Base-by-base conservation (phyloP, 305 asterid species). In the Striga hermonthica region DNA sequence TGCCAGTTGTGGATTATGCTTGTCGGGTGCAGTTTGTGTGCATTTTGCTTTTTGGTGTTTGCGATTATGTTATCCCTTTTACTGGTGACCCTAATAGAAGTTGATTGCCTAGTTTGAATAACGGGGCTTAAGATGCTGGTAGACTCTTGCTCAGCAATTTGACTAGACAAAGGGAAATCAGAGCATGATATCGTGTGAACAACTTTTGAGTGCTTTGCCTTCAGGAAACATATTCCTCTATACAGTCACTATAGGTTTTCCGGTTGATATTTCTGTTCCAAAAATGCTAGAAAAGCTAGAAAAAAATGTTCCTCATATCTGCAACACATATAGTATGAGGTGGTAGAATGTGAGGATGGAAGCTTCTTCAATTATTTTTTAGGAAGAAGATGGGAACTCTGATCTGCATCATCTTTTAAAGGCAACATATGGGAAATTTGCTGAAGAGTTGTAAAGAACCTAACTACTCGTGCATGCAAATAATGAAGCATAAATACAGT, bases 291-390 rank as follows among this genome's bases (percentile, higher is more conserved):
- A 22, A 22, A 22, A 22, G 31, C 31, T 43, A 56, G 35, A 43
- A 31, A 4, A 70, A 53, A 57, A 11, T 35, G 28, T 61, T 28
- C 39, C 12, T 34, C 41, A 54, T 44, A 12, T 66, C 50, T 22
- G 31, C 31, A 22, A 22, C 48, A 43, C 16, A n/a, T 50, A 11
- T 11, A 45, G 41, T 56, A 38, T 66, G 77, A 44, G 31, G 31
- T 22, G 31, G 12, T 34, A 61, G 56, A 59, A 54, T 60, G 22
- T 10, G 43, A 39, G 43, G 64, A 54, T 58, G 66, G 13, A 13
- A 65, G 22, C 52, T 52, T 50, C 28, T 62, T 56, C 37, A 56
- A 22, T 22, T 22, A 45, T 1, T 31, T 16, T 59, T 47, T 10
- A 7, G 12, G 45, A 49, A 56, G 11, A 45, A 36, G 64, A 48